phyloP scores from a whole-genome alignment of 805 yeast genomes.

The Nadsonia fulvescens region DNA sequence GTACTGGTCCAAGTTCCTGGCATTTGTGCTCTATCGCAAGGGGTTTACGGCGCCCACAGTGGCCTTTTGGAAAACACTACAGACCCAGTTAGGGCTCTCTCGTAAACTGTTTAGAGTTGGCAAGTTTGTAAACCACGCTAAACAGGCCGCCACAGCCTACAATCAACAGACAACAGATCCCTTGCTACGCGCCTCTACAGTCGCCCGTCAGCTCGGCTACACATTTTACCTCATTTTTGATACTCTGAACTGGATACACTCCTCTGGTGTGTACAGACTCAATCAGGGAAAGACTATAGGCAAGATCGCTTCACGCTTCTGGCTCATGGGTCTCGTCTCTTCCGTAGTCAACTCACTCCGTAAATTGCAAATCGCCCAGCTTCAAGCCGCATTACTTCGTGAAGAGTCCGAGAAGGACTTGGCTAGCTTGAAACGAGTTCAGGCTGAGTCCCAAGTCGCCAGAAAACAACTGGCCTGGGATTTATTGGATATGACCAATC shows the following conservation, averaged over 20 bases:
- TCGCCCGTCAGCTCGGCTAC: slow-evolving; percentile 19
- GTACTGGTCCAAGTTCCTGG: slow-evolving; percentile 58
- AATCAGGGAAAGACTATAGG: slow-evolving; percentile 16
- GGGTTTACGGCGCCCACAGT: slow-evolving; percentile 34
- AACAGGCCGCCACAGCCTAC: slow-evolving; percentile 46
- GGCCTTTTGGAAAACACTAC: slow-evolving; percentile 34
- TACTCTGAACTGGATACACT: slow-evolving; percentile 17
- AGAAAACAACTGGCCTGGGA: slow-evolving; percentile 60
- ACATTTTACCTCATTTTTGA: slow-evolving; percentile 21
- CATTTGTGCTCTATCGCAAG: slow-evolving; percentile 38
- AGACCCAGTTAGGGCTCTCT: slow-evolving; percentile 43
- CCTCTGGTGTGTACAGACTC: slow-evolving; percentile 19
- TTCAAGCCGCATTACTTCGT: slow-evolving; percentile 20
- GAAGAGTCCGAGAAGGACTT: slow-evolving; percentile 24
- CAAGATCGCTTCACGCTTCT: slow-evolving; percentile 46
- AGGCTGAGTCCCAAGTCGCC: slow-evolving; percentile 29
- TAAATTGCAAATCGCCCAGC: slow-evolving; percentile 28
- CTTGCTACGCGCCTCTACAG: slow-evolving; percentile 26
- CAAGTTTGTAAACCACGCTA: slow-evolving; percentile 56
- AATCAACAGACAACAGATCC: slow-evolving; percentile 57
- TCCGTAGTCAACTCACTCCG: slow-evolving; percentile 44
- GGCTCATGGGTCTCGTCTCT: slow-evolving; percentile 56
- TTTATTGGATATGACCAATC: slow-evolving; percentile 54
- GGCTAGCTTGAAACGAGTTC: slow-evolving; percentile 21
- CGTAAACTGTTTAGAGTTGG: slow-evolving; percentile 75